A percentile compares a stretch with the other conserved stretches of the same genome.
These are phyloP conservation scores for Globisporangium paroecandrum DNA, from an alignment of 352 stramenopile species.

Conservation along the genomic window DNA sequence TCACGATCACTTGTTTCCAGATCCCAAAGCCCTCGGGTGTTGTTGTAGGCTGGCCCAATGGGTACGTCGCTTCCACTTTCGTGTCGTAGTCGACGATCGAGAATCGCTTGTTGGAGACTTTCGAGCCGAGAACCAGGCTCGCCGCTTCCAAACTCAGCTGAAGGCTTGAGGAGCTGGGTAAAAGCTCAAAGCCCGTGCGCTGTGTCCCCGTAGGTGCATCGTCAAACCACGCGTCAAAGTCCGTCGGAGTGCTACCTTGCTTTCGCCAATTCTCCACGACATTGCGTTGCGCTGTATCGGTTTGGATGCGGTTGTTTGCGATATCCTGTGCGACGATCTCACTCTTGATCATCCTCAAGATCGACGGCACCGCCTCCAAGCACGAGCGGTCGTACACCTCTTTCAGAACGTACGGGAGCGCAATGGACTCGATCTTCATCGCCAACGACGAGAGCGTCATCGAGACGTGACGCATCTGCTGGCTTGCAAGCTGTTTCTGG, in stretches of 20 bases:
- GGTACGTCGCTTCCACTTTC: constrained; percentile 18
- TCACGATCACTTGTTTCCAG: constrained; percentile 70
- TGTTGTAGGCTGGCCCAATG: constrained; percentile 23
- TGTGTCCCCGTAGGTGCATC: constrained; percentile 38
- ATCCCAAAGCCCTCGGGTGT: constrained; percentile 63
- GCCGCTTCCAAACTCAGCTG: constrained; percentile 60
- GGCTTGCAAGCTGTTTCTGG: constrained; percentile 31
- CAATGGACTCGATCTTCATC: constrained; percentile 39
- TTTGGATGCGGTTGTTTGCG: constrained; percentile 28
- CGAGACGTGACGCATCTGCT: constrained; percentile 44
- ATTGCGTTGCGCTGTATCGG: constrained; percentile 39
- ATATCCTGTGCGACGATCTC: constrained; percentile 56
- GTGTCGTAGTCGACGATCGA: constrained; percentile 67
- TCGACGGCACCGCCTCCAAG: constrained; percentile 54
- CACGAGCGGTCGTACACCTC: constrained; percentile 59
- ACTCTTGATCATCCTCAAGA: constrained; percentile 59
- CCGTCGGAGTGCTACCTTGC: constrained; percentile 26
- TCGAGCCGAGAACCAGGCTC: constrained; percentile 44
- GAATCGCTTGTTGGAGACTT: constrained; percentile 56
- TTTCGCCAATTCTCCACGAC: constrained; percentile 53
- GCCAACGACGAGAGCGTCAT: constrained; percentile 42
- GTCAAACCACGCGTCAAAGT: constrained; percentile 71
- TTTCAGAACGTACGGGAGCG: constrained; percentile 59
- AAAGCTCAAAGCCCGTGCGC: constrained; percentile 63
- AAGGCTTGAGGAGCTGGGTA: constrained; percentile 29